Base-by-base conservation (phyloP, 1,284 basidiomycete species). In the Cryptococcus sp. region DNA sequence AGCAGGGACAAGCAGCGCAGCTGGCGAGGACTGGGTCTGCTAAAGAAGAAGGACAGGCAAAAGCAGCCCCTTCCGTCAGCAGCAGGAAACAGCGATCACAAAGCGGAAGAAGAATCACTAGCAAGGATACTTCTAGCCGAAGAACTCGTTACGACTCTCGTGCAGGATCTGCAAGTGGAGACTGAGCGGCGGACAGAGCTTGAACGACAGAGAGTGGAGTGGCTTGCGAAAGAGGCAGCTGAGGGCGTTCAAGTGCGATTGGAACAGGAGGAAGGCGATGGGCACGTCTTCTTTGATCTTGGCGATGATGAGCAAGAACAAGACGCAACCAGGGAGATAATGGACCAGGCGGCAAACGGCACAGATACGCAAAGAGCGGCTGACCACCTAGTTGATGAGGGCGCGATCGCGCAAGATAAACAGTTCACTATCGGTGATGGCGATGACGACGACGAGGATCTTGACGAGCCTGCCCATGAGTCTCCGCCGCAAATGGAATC, bases 151-250 rank as follows among this genome's bases (percentile, higher is more conserved):
- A 80, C 83, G 29, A 78, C 81, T 0, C 77, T 93, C 19, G 81
- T 83, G 22, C 79, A 80, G 48, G 89, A 93, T 69, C 74, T 93
- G 45, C 83, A 87, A 61, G 69, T 69, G 4, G 89, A 91, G 76
- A 84, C 83, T 22, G 81, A 83, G 60, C 81, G 81, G 62, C 77
- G 88, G 47, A 63, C 90, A 51, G 78, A 81, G 29, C 68, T 85
- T 13, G 85, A 87, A 66, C 78, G 73, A 51, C 72, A 76, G 64
- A 64, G 75, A 23, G 72, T 77, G 23, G 72, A 73, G 19, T 74
- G 73, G 70, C 54, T 80, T n/a, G 76, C 76, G 10, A 69, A 70
- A 41, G 70, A 75, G 41, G 73, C 73, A 5, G 69, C 61, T 10
- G 63, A 68, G 5, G 73, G 69, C 16, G 59, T 61, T 15, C 39